Conservation (phyloP, 192 early-diverging fungal species). For the Rhizophagus clarus region DNA sequence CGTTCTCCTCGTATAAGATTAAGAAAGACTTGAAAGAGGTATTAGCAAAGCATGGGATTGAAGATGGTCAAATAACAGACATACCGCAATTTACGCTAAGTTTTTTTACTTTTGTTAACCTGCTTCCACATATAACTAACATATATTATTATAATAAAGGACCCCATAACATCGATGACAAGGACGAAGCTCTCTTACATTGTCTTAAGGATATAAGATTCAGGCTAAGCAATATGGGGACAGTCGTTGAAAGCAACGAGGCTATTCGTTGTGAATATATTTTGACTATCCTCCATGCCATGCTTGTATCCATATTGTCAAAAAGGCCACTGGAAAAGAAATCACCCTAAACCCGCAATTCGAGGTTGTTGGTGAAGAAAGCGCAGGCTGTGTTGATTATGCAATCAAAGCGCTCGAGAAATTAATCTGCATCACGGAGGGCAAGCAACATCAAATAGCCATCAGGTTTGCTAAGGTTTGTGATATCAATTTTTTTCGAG, state of each 20-base stretch:
- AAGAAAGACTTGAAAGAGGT: too few species aligned
- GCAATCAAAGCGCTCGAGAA: too few species aligned
- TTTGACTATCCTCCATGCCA: background rate
- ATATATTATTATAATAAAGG: background rate
- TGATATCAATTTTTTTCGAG: too few species aligned
- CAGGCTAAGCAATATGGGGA: background rate
- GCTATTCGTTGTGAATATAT: slow-evolving; percentile 3
- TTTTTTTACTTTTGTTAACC: too few species aligned
- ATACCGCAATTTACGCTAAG: too few species aligned
- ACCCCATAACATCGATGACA: slow-evolving; percentile 1
- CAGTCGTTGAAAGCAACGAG: slow-evolving; percentile 12
- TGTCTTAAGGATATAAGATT: background rate
- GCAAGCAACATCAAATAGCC: too few species aligned
- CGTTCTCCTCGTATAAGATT: too few species aligned
- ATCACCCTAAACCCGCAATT: background rate
- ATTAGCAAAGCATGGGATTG: too few species aligned
- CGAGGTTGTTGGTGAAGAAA: background rate
- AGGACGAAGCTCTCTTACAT: background rate
- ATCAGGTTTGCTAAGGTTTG: too few species aligned
- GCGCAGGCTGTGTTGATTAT: background rate
- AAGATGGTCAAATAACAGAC: too few species aligned
- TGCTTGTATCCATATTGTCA: background rate
- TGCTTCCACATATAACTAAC: too few species aligned
- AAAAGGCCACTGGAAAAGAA: background rate
- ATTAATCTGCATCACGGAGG: background rate